Base-by-base conservation (phyloP, 225 moss, liverwort and hornwort species). In the Antitrichia curtipendula region DNA sequence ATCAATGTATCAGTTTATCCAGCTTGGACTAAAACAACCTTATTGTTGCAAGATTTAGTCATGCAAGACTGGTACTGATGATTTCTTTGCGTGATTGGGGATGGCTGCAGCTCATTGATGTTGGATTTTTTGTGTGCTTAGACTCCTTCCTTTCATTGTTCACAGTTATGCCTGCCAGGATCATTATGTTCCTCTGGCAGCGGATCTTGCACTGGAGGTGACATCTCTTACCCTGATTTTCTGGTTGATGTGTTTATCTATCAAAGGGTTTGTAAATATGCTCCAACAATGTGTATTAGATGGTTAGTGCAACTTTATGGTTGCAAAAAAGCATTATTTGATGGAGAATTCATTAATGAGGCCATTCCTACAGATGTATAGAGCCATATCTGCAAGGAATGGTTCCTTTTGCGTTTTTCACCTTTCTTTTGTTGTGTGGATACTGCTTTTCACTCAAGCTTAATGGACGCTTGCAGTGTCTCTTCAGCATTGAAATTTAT, bases 111-210 rank as follows among this genome's bases (percentile, higher is more conserved):
- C 99, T 99, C 76, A 97, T 99, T 90, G 97, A 96, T 91, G 94
- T 99, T 84, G 99, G 99, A n/a, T 97, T 97, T 88, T 92, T 99
- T 85, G 96, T 99, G 73, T 99, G 99, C 92, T 92, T 99, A 91
- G 99, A 99, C 94, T 96, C 99, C 84, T 99, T 99, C 78, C 95
- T 99, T 74, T 96, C 97, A 69, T 93, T 99, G 84, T 99, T 97
- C 90, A 99, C 99, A 82, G 91, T 97, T 68, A 92, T 96, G 93
- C 99, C 99, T 88, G 96, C 95, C 85, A 95, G 99, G 91, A 96
- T 99, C 80, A 71, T 92, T 81, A 96, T 99, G 94, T 96, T 93
- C 52, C 89, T 95, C 80, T 96, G 97, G 97, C 94, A 95, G 73
- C 95, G 94, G 65, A 88, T 96, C 38, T 64, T 93, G 65, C 93